Percentiles rank a stretch among this genome's conserved stretches.
Evolutionary conservation across 2,329 filamentous ascomycete species (phyloP).

Genomic region (Stylonectria norvegica): DNA sequence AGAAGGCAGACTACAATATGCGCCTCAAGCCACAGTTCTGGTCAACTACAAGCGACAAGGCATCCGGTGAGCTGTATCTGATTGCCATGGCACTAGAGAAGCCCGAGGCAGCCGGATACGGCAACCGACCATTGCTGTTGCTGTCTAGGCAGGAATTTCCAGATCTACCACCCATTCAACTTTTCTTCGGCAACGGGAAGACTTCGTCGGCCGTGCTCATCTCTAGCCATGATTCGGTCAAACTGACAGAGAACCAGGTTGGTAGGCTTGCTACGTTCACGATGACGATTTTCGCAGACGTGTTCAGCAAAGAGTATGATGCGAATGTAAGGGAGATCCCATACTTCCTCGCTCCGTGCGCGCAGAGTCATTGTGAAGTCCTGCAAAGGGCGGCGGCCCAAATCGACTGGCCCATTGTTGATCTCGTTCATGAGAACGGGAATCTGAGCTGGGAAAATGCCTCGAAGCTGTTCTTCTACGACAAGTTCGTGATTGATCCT

Average conservation of each 20-base stretch:
- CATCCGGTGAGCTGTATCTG: constrained; percentile 55
- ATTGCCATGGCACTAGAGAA: constrained; percentile 58
- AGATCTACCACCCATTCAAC: constrained; percentile 60
- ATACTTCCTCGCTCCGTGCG: constrained; percentile 74
- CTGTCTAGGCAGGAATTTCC: constrained; percentile 67
- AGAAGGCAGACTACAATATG: constrained; percentile 72
- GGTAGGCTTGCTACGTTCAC: constrained; percentile 67
- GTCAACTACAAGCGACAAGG: constrained; percentile 41
- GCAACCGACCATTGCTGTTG: constrained; percentile 63
- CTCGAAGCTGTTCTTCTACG: constrained; percentile 47
- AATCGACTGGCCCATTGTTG: constrained; percentile 63
- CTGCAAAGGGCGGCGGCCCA: constrained; percentile 18
- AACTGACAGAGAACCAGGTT: constrained; percentile 42
- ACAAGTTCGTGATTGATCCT: constrained; percentile 56
- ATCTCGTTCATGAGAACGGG: constrained; percentile 33
- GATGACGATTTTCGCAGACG: constrained; percentile 70
- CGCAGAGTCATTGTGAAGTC: constrained; percentile 18
- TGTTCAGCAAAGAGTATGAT: constrained; percentile 86
- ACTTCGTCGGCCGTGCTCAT: constrained; percentile 56
- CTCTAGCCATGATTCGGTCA: constrained; percentile 42
- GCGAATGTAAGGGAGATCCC: constrained; percentile 61
- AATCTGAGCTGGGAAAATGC: constrained; percentile 40
- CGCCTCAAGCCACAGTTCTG: constrained; percentile 75
- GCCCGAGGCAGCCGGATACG: constrained; percentile 53
- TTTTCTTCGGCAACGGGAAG: constrained; percentile 67